These are phyloP conservation scores for Chalciporus piperatus DNA, from an alignment of 768 basidiomycete species.

Conservation along the genomic window DNA sequence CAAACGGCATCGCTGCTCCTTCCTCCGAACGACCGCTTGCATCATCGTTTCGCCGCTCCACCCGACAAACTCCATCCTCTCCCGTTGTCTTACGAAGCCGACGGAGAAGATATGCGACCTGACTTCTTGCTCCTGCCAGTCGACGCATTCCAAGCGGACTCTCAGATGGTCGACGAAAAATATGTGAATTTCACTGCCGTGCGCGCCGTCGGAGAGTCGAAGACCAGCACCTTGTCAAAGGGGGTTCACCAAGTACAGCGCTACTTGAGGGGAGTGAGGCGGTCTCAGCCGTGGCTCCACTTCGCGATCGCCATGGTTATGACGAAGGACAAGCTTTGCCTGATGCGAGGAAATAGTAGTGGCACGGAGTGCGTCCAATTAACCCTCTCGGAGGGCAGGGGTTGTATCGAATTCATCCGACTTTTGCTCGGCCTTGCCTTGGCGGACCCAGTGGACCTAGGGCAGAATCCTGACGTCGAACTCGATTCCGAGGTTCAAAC, in stretches of 20 bases:
- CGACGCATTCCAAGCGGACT: conserved; percentile 4
- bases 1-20: neutral
- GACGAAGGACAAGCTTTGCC: neutral
- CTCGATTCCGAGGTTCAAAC: neutral
- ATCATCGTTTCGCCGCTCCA: conserved; percentile 4
- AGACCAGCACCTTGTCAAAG: neutral
- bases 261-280: conserved; percentile 3
- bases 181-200: conserved; percentile 8
- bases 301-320: conserved; percentile 7
- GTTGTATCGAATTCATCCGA: conserved; percentile 11
- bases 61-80: neutral
- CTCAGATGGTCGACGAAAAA: neutral
- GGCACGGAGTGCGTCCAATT: conserved; percentile 9
- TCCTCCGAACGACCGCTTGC: neutral
- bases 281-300: conserved; percentile 7
- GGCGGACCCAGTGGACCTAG: neutral
- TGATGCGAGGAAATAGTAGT: conserved; percentile 11
- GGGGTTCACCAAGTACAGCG: conserved; percentile 3
- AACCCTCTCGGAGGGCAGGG: conserved; percentile 1
- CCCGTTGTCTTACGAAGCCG: conserved; percentile 7
- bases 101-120: conserved; percentile 2
- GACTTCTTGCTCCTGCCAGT: conserved; percentile 14
- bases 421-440: conserved; percentile 5
- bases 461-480: too few species aligned
- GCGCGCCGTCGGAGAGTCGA: conserved; percentile 8